A percentile compares a stretch with the other conserved stretches of the same genome.
Conservation (phyloP, 768 basidiomycete species). For the Pleurotus tuoliensis region DNA sequence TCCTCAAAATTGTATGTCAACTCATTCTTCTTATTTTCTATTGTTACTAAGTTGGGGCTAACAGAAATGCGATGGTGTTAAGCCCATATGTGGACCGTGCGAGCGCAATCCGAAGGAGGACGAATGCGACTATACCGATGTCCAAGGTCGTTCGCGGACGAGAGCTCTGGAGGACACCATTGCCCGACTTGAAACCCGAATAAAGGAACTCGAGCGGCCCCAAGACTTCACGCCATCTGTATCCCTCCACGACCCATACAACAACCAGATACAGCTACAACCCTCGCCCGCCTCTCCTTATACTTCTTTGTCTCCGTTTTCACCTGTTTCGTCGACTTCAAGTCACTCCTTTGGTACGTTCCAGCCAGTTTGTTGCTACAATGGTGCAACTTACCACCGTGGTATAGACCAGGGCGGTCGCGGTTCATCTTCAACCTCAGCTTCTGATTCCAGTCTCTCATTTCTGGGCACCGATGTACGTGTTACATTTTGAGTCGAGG, state of each 20-base stretch:
- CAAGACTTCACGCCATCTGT: constrained; percentile 43
- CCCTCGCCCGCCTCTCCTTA: constrained; percentile 16
- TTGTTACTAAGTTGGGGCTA: too few species aligned
- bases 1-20: constrained; percentile 45
- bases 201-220: constrained; percentile 55
- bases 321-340: constrained; percentile 23
- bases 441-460: constrained; percentile 25
- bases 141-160: constrained; percentile 54
- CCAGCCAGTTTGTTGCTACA: constrained; percentile 22
- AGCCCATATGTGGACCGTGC: constrained; percentile 66
- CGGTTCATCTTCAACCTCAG: constrained; percentile 28
- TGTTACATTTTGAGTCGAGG: neutral
- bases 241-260: constrained; percentile 49
- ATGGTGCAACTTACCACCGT: constrained; percentile 24
- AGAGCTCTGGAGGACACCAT: constrained; percentile 59
- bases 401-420: neutral
- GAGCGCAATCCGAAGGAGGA: constrained; percentile 53
- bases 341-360: constrained; percentile 5
- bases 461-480: constrained; percentile 6
- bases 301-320: neutral
- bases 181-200: constrained; percentile 48
- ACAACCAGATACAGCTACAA: constrained; percentile 24
- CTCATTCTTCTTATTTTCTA: neutral
- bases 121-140: constrained; percentile 71
- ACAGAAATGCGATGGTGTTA: constrained; percentile 62